Evolutionary conservation across 345 rosid genomes (phyloP).

Genomic region (Eucalyptus fibrosa): DNA sequence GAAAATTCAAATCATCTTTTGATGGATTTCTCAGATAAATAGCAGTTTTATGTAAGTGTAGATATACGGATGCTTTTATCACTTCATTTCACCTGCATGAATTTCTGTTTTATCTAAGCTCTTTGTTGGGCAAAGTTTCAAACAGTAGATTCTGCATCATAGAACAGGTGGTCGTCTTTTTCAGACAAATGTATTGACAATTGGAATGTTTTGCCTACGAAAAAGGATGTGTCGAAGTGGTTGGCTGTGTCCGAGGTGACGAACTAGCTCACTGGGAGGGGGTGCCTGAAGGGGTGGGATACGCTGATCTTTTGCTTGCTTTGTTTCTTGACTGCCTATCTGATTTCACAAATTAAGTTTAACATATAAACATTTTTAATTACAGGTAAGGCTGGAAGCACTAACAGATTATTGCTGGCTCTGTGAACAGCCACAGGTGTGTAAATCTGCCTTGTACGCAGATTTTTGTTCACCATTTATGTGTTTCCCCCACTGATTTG

Average conservation of each 20-base stretch:
- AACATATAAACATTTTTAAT: not conserved
- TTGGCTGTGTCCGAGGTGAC: too few relatives aligned
- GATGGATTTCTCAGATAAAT: not conserved
- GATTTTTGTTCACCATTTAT: not conserved
- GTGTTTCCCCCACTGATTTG: not conserved
- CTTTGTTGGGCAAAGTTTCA: not conserved
- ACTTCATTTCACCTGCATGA: not conserved
- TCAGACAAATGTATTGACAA: too few relatives aligned
- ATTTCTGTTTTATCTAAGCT: not conserved
- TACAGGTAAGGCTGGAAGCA: conserved; percentile 84
- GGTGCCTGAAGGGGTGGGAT: conserved; percentile 45
- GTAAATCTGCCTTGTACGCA: not conserved
- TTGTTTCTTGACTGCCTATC: not conserved
- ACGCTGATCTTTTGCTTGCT: not conserved
- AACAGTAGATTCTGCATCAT: not conserved
- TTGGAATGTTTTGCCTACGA: too few relatives aligned
- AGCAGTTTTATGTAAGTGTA: not conserved
- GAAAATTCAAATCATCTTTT: too few relatives aligned
- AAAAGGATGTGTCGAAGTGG: too few relatives aligned
- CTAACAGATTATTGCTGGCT: conserved; percentile 89
- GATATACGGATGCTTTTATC: not conserved
- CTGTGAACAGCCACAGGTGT: conserved; percentile 82
- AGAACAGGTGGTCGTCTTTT: not conserved
- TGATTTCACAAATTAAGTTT: not conserved
- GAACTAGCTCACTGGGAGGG: conserved; percentile 7